Conservation (phyloP, 345 rosid species). For the Cardamine occulta region DNA sequence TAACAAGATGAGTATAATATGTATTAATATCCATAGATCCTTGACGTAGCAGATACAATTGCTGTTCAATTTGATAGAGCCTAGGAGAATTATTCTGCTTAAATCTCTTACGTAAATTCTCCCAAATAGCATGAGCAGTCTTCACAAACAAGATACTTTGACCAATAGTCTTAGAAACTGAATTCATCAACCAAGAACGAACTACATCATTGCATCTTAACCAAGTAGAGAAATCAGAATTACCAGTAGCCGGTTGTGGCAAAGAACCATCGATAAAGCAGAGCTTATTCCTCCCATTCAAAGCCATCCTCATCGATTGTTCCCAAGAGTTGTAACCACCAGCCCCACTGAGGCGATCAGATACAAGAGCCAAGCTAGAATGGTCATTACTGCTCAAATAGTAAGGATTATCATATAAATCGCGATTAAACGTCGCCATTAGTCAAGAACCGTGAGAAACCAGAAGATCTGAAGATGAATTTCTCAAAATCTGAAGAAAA, state of each 20-base stretch:
- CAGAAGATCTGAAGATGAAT: too few relatives aligned
- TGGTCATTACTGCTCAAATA: background rate
- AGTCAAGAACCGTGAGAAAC: too few relatives aligned
- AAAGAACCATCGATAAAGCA: background rate
- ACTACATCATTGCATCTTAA: background rate
- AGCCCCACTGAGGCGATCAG: background rate
- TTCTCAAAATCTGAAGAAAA: too few relatives aligned
- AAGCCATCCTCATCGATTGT: background rate
- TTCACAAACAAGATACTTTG: background rate
- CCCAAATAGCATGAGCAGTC: background rate
- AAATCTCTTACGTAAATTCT: background rate
- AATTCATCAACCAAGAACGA: background rate
- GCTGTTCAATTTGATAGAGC: too few relatives aligned
- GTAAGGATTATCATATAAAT: background rate
- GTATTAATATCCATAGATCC: too few relatives aligned
- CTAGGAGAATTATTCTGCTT: background rate
- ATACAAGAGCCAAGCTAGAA: fast-evolving
- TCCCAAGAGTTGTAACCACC: background rate
- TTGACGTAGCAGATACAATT: too few relatives aligned
- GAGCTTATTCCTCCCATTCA: background rate
- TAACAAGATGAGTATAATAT: too few relatives aligned
- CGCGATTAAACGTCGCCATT: fast-evolving
- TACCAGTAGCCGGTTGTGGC: fast-evolving
- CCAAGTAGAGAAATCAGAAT: background rate
- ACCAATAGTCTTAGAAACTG: background rate